Conservation (phyloP, 495 filamentous ascomycete genomes). For the Neurospora discreta region DNA sequence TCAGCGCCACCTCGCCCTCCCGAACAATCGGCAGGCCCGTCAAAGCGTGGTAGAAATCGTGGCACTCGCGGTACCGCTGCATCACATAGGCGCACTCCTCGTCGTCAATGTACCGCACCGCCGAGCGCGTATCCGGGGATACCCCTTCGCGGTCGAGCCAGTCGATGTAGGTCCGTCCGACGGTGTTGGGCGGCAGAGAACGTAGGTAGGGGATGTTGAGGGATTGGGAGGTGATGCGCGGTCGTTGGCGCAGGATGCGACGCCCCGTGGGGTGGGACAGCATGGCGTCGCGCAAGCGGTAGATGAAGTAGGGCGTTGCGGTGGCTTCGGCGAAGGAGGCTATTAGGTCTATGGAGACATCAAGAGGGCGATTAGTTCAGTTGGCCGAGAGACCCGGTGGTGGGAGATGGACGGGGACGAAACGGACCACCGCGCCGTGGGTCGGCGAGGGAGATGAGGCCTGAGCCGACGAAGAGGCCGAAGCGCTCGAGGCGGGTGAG, state of each 20-base stretch:
- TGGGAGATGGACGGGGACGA: too few species aligned
- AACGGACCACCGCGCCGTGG: conserved; percentile 61
- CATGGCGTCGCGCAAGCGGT: conserved; percentile 86
- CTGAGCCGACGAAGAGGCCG: conserved; percentile 72
- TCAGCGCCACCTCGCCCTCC: conserved; percentile 89
- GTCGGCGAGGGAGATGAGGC: conserved; percentile 65
- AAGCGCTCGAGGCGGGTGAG: conserved; percentile 66
- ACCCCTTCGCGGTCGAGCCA: conserved; percentile 94
- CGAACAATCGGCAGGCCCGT: conserved; percentile 84
- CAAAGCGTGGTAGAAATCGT: conserved; percentile 96
- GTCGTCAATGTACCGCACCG: conserved; percentile 84
- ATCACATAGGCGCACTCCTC: conserved; percentile 95
- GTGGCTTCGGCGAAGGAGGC: conserved; percentile 89
- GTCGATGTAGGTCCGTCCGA: conserved; percentile 72
- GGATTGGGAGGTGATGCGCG: conserved; percentile 73
- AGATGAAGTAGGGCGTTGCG: conserved; percentile 88
- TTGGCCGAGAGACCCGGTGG: too few species aligned
- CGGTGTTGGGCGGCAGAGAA: conserved; percentile 55
- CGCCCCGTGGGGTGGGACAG: conserved; percentile 73
- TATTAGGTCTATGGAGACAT: conserved; percentile 59
- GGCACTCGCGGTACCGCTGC: conserved; percentile 95
- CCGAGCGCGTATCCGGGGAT: conserved; percentile 73
- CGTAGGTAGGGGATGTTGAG: conserved; percentile 63
- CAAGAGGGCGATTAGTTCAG: too few species aligned
- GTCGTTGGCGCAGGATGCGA: conserved; percentile 80